Base-by-base conservation (phyloP, 768 basidiomycete genomes). In the Lyophyllum decastes region DNA sequence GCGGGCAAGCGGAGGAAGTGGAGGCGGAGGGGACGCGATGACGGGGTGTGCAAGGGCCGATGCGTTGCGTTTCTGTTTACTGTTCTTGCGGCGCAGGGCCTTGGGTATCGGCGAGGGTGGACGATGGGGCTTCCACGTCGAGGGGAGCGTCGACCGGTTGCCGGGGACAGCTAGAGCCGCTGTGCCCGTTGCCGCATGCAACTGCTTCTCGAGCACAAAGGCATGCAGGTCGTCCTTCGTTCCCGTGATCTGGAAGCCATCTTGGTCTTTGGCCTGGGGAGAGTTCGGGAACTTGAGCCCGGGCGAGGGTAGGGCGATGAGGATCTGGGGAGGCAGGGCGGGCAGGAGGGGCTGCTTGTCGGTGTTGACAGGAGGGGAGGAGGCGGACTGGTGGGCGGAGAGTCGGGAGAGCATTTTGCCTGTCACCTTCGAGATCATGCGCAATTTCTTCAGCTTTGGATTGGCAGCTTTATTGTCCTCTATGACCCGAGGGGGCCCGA, bases 381-480 rank as follows among this genome's bases (percentile, higher is more conserved):
- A 52, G 9, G 49, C 43, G n/a, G 57, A 53, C 14, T 55, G 56
- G 43, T 54, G 62, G 17, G 51, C 16, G 11, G 58, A 58, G 10
- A 62, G 44, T 14, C 64, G 61, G 30, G 63, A 59, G 2, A 68
- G 27, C 58, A 68, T 59, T 21, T 55, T 62, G 19, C 63, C 59
- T 9, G 66, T 44, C 9, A 64, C 50, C 24, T 33, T 61, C 11
- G 60, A 24, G 7, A 60, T 59, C 54, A 51, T 52, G 7, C 55
- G 52, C 10, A 57, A 24, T 30, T 59, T 62, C 48, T 50, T 56
- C 8, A 50, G 34, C 30, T 43, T 62, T 14, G 19, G 22, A 0
- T 54, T 54, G 19, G 46, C 27, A 25, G 40, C n/a, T 25, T 58
- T 41, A 55, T 58, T 54, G 5, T 48, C 24, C 11, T 19, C 54